These are phyloP conservation scores for Xanthoconium purpureum DNA, from an alignment of 768 basidiomycete species.

Conservation along the genomic window DNA sequence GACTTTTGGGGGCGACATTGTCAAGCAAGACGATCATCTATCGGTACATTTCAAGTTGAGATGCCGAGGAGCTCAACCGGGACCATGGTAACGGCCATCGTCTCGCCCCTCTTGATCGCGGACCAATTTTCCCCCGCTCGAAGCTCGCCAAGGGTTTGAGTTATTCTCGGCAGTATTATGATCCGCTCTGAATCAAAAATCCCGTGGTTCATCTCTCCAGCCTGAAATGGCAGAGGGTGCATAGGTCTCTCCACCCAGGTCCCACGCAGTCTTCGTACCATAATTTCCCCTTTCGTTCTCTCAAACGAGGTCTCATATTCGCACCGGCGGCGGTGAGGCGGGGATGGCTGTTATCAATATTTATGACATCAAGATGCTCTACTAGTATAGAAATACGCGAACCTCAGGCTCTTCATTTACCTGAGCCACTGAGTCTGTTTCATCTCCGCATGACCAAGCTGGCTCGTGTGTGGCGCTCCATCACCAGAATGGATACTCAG, in stretches of 20 bases:
- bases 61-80: neutral
- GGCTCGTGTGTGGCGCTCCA: neutral
- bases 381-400: neutral
- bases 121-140: no score
- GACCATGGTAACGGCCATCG: neutral
- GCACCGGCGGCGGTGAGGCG: constrained; percentile 2
- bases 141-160: no score
- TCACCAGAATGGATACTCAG: neutral
- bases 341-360: neutral
- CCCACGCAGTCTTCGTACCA: neutral
- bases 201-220: neutral
- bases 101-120: neutral
- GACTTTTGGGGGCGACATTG: no score
- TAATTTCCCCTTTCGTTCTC: neutral
- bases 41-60: neutral
- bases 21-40: no score
- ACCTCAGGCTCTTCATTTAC: neutral
- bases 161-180: no score
- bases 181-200: neutral
- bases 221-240: no score
- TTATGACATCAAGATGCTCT: neutral
- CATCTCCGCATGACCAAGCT: constrained; percentile 3
- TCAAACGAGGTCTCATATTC: no score
- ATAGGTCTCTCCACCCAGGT: no score
- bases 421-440: neutral